Conservation (phyloP, 2,329 filamentous ascomycete species). For the Mycosphaerella arachidis region DNA sequence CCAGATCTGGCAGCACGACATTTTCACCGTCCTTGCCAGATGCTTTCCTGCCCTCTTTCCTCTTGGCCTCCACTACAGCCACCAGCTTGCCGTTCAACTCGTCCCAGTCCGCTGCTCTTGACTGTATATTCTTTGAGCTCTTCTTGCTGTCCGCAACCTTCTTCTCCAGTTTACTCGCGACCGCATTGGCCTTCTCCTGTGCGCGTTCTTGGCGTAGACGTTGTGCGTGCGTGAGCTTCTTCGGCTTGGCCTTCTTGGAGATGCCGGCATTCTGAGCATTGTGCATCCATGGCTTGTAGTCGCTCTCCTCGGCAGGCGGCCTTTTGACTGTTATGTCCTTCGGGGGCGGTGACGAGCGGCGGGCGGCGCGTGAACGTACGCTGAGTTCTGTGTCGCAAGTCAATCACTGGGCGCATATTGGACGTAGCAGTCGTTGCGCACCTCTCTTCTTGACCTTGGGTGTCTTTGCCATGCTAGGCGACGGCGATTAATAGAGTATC, state of each 20-base stretch:
- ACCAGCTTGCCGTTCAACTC: conserved; percentile 30
- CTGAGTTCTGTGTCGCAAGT: conserved; percentile 50
- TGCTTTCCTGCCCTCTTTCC: conserved; percentile 2
- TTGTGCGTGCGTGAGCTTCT: conserved; percentile 51
- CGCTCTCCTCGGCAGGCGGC: conserved; percentile 46
- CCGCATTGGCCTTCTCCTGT: conserved; percentile 52
- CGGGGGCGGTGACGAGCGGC: conserved; percentile 64
- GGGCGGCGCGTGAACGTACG: conserved; percentile 68
- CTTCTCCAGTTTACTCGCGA: conserved; percentile 51
- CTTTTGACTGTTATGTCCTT: conserved; percentile 29
- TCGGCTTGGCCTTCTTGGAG: conserved; percentile 60
- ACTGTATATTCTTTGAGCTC: conserved; percentile 43
- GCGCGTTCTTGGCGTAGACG: conserved; percentile 51
- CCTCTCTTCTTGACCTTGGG: conserved; percentile 45
- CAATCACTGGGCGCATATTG: neutral
- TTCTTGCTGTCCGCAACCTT: conserved; percentile 52
- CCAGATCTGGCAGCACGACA: conserved; percentile 13
- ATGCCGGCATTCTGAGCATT: conserved; percentile 67
- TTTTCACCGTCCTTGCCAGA: conserved; percentile 7
- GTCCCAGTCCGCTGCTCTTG: conserved; percentile 30
- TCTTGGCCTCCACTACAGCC: conserved; percentile 11
- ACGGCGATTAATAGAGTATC: neutral
- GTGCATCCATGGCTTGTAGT: conserved; percentile 61
- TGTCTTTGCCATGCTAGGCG: conserved; percentile 40
- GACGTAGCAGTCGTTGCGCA: conserved; percentile 17